A percentile compares a stretch with the other conserved stretches of the same genome.
These are phyloP conservation scores for Aspergillus sp. DNA, from an alignment of 2,329 filamentous ascomycete species.

Conservation along the genomic window DNA sequence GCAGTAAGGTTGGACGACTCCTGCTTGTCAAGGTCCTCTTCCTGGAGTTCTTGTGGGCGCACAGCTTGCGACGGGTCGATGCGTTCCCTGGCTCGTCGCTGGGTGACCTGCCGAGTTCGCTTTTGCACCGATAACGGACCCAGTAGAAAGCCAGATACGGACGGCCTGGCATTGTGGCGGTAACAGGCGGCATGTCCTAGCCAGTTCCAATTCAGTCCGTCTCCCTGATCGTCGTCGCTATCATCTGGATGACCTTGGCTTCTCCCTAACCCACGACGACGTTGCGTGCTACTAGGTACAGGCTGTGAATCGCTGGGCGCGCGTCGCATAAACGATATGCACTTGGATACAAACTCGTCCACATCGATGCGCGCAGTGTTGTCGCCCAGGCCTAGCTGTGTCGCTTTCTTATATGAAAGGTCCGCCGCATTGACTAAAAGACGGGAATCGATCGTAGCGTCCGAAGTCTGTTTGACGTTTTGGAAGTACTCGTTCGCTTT, in stretches of 20 bases:
- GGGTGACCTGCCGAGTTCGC: constrained; percentile 66
- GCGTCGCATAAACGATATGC: constrained; percentile 79
- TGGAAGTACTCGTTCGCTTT: constrained; percentile 64
- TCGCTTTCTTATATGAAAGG: constrained; percentile 72
- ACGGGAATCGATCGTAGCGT: constrained; percentile 88
- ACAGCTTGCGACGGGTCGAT: constrained; percentile 66
- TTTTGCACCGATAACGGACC: constrained; percentile 89
- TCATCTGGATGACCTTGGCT: constrained; percentile 51
- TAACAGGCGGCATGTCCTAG: constrained; percentile 76
- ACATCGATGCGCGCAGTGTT: constrained; percentile 74
- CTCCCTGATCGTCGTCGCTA: constrained; percentile 68
- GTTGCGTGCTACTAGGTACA: constrained; percentile 38
- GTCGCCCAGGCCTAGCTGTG: constrained; percentile 70
- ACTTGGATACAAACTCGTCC: constrained; percentile 89
- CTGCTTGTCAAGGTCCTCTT: constrained; percentile 70
- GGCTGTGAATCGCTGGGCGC: constrained; percentile 57
- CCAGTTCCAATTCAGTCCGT: constrained; percentile 81
- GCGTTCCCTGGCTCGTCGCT: constrained; percentile 67
- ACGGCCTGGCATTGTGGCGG: constrained; percentile 69
- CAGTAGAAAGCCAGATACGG: constrained; percentile 77
- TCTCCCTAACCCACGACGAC: constrained; percentile 36
- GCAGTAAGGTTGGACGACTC: constrained; percentile 76
- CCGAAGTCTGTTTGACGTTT: constrained; percentile 79
- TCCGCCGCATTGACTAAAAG: constrained; percentile 79
- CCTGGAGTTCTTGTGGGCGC: constrained; percentile 72